Evolutionary conservation across 257 asterid species (phyloP), one percentile per base, ranked within the genome.

Genomic region (Solanum bulbocastanum): DNA sequence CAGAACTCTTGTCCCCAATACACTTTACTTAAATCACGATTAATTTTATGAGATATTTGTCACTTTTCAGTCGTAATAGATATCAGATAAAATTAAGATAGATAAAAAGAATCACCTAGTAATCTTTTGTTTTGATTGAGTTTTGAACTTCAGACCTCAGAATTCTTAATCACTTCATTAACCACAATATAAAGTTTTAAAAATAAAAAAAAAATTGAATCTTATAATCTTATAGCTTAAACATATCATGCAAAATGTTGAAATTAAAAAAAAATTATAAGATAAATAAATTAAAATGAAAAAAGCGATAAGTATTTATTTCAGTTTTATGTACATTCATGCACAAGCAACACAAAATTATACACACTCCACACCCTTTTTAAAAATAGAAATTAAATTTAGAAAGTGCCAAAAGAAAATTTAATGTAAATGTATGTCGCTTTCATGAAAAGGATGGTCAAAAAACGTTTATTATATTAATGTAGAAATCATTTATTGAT

Each of bases 1-100:
- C 93, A 86, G 91, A 92, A 78, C n/a, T 83, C 68, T 90, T 89
- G 91, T 90, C 92, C 90, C 88, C 10, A 33, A 49, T 35, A n/a
- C 73, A 22, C 58, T 42, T 12, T 13, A 37, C 8, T 37, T 18
- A 18, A 18, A 56, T 18, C 10, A 6, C 1, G 2, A 56, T 56
- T 18, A 56, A 6, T 56, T 56, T 2, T 56, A 56, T 1, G 2
- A 20, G n/a, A 56, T 56, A 7, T 18, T 0, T 18, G 0, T 18
- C 2, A 56, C 3, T 18, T 18, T 18, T 0, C 6, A 56, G 0
- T 0, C 18, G 7, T 0, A 1, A 56, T 18, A 56, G 6, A 18
- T 56, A 56, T 18, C 4, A 40, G 4, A 40, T 40, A 56, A 3
- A 4, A 52, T 1, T 56, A 56, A 18, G 3, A 56, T 0, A 18